Base-by-base conservation (phyloP, 306 rosid species). In the Amphicarpaea edgeworthii region DNA sequence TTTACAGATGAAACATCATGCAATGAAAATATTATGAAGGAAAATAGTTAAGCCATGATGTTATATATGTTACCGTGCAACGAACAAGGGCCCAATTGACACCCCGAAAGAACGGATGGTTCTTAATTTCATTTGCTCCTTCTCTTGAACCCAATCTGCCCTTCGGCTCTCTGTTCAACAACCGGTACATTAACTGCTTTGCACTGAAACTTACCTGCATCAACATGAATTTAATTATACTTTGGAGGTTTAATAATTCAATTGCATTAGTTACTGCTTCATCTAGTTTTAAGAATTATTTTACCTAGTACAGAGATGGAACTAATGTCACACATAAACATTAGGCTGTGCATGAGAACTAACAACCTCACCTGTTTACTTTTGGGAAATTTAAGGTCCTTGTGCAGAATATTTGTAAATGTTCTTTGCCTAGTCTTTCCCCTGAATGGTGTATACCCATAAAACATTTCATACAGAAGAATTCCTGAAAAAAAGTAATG, bases 391-490 rank as follows among this genome's bases (percentile, higher is more conserved):
- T 85, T 95, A 43, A 95, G 93, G 84, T 95, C 97, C 85, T 92
- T 95, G 78, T 90, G 95, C 45, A 95, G 98, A 85, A 95, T 86
- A 80, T 95, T 92, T 74, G 97, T 62, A 61, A 95, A 95, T 30
- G 98, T 95, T 82, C 70, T 90, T 79, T 95, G 98, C 85, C 98
- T 90, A 32, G 89, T 92, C 84, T 85, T 95, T 43, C 98, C 98
- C 74, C 98, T 84, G 78, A 95, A 95, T 58, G 98, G 97, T 43
- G 98, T 92, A 64, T 85, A 90, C n/a, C 97, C 98, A 67, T 84
- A 95, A 55, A 92, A 72, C 98, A 95, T 95, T 82, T 92, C 98
- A 77, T 89, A 95, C 14, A 93, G 67, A 86, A 93, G 97, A 83
- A 92, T 81, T 23, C 98, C 97, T 91, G 50, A 55, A 57, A 62